Conservation (phyloP, 257 asterid species). For the Striga asiatica region DNA sequence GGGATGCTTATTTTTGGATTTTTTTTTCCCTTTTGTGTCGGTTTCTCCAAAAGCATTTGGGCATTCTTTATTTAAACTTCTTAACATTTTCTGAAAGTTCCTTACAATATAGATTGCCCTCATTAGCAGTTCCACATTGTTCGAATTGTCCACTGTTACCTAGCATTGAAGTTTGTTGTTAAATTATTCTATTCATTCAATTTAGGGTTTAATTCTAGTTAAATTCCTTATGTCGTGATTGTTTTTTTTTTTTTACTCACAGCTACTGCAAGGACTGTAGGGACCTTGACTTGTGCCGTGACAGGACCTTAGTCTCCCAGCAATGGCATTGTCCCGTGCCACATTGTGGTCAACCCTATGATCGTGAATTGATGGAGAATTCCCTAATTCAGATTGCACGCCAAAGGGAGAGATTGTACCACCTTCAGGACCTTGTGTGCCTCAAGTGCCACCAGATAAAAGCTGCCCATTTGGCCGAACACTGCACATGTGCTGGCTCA, state of each 20-base stretch:
- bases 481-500: slow-evolving; percentile 81
- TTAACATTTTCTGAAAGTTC: neutral
- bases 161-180: neutral
- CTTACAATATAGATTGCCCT: neutral
- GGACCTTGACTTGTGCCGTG: slow-evolving; percentile 77
- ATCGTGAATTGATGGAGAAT: slow-evolving; percentile 73
- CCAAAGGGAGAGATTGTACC: slow-evolving; percentile 82
- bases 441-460: slow-evolving; percentile 77
- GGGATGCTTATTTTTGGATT: neutral
- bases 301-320: slow-evolving; percentile 40
- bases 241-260: too few species aligned
- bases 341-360: slow-evolving; percentile 84
- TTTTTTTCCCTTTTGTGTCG: neutral
- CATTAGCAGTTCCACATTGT: neutral
- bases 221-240: too few species aligned
- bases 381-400: slow-evolving; percentile 71
- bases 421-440: slow-evolving; percentile 88
- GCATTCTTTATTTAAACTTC: neutral
- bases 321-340: slow-evolving; percentile 80
- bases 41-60: neutral
- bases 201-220: neutral
- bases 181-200: neutral
- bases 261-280: slow-evolving; percentile 94
- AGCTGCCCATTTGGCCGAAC: slow-evolving; percentile 76
- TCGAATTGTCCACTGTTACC: too few species aligned